Conservation (phyloP, 31 red algal genomes). For the Asparagopsis taxiformis region DNA sequence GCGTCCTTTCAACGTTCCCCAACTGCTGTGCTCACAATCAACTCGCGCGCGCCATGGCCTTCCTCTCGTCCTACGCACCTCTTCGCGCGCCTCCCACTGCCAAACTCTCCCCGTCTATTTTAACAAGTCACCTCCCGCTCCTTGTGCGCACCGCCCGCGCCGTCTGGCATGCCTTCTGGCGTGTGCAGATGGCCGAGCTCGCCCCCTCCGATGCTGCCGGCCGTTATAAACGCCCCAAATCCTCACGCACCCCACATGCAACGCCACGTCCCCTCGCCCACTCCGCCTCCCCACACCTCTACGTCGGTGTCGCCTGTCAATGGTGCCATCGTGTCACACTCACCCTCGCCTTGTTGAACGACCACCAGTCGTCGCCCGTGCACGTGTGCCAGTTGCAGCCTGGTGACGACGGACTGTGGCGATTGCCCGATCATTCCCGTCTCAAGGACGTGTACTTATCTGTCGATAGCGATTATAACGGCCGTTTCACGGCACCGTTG, state of each 20-base stretch:
- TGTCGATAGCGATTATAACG: conserved; percentile 40
- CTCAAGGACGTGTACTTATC: conserved; percentile 39
- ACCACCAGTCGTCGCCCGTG: conserved; percentile 8
- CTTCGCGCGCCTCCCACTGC: too few relatives aligned
- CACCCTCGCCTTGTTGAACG: conserved; percentile 51
- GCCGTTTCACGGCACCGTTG: conserved; percentile 88
- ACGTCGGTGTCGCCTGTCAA: conserved; percentile 73
- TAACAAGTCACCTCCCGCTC: conserved; percentile 1
- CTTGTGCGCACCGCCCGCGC: conserved; percentile 47
- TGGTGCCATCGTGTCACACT: conserved; percentile 95
- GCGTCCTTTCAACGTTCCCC: too few relatives aligned
- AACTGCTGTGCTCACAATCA: too few relatives aligned
- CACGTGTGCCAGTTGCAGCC: conserved; percentile 28
- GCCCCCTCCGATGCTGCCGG: conserved; percentile 72
- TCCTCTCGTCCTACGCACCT: too few relatives aligned
- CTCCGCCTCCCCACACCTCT: conserved; percentile 15
- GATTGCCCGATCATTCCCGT: conserved; percentile 20
- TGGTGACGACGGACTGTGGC: conserved; percentile 62
- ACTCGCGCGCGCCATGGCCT: too few relatives aligned
- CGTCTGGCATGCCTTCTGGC: conserved; percentile 46
- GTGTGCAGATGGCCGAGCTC: conserved; percentile 78
- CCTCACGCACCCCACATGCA: neutral
- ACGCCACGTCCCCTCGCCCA: too few relatives aligned
- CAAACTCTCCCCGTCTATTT: too few relatives aligned
- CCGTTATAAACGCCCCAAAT: conserved; percentile 65